phyloP scores from a whole-genome alignment of 1,284 basidiomycete species.

The Sporisorium exsertum region DNA sequence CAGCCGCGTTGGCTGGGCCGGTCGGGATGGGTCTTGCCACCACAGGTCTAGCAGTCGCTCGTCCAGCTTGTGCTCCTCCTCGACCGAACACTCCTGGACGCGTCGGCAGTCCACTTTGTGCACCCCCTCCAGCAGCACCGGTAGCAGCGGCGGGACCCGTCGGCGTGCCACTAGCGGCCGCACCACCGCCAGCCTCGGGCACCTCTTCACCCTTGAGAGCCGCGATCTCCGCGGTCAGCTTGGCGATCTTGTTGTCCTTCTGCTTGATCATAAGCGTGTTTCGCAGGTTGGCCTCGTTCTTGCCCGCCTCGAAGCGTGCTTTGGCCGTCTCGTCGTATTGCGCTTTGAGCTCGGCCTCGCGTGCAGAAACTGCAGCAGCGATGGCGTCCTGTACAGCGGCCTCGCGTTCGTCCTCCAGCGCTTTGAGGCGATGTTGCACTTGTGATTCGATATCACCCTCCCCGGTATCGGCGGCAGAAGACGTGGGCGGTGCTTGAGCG shows the following conservation, averaged over 20 bases:
- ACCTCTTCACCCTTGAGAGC: constrained; percentile 58
- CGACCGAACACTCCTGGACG: constrained; percentile 44
- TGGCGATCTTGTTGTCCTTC: constrained; percentile 65
- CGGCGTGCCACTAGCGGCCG: constrained; percentile 3
- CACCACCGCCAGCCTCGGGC: background rate
- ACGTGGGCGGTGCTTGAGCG: constrained; percentile 1
- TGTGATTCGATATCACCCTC: constrained; percentile 37
- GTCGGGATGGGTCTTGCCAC: constrained; percentile 32
- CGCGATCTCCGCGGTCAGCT: constrained; percentile 62
- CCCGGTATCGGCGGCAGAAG: background rate
- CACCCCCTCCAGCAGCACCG: background rate
- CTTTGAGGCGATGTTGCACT: constrained; percentile 48
- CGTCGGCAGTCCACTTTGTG: constrained; percentile 10
- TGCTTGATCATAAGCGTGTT: constrained; percentile 67
- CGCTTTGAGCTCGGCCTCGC: constrained; percentile 59
- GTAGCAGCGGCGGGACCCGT: constrained; percentile 10
- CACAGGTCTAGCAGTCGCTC: constrained; percentile 13
- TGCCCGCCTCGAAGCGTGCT: constrained; percentile 65
- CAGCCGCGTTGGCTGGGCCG: constrained; percentile 22
- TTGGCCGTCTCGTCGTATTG: constrained; percentile 59
- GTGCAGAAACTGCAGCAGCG: constrained; percentile 55
- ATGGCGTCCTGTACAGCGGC: constrained; percentile 41
- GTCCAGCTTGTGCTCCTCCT: constrained; percentile 40
- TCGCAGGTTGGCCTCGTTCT: constrained; percentile 66
- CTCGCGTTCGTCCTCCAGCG: constrained; percentile 50